These are phyloP conservation scores for Ogataea neopini DNA, from an alignment of 805 yeast genomes.

Conservation along the genomic window DNA sequence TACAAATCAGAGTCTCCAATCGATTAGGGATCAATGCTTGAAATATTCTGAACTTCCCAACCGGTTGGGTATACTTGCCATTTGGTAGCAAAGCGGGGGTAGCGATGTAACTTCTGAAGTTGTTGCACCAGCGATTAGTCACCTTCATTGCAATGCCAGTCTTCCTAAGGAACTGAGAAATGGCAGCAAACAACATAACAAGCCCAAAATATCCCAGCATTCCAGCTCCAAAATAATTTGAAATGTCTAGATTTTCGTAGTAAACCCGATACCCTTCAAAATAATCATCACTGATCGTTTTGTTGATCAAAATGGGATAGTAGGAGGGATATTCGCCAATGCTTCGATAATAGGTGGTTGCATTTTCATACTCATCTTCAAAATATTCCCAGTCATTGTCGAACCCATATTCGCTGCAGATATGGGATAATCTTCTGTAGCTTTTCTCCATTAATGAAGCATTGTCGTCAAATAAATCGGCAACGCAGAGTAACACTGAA, in stretches of 20 bases:
- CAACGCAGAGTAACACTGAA: slow-evolving; percentile 16
- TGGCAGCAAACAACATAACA: slow-evolving; percentile 39
- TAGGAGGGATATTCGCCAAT: slow-evolving; percentile 15
- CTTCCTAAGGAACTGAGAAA: slow-evolving; percentile 34
- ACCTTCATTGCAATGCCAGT: slow-evolving; percentile 31
- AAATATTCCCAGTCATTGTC: not conserved
- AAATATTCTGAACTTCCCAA: slow-evolving; percentile 19
- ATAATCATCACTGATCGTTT: slow-evolving; percentile 8
- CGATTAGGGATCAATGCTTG: slow-evolving; percentile 34
- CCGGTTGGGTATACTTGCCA: slow-evolving; percentile 21
- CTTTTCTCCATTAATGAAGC: slow-evolving; percentile 1
- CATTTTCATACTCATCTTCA: slow-evolving; percentile 32
- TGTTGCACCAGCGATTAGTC: slow-evolving; percentile 35
- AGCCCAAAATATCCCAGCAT: slow-evolving; percentile 40
- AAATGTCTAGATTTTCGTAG: slow-evolving; percentile 31
- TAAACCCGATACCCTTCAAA: slow-evolving; percentile 17
- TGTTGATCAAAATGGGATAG: slow-evolving; percentile 17
- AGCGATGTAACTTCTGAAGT: slow-evolving; percentile 36
- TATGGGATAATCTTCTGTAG: slow-evolving; percentile 2
- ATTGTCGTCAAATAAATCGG: slow-evolving; percentile 7
- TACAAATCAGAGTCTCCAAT: slow-evolving; percentile 32
- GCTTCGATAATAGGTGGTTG: slow-evolving; percentile 10
- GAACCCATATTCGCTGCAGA: slow-evolving; percentile 8
- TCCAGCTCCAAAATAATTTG: slow-evolving; percentile 37
- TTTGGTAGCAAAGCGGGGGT: slow-evolving; percentile 40